Evolutionary conservation across 495 filamentous ascomycete species (phyloP), one percentile per base, ranked within the genome.

Genomic region (Penicillium maclennaniae): DNA sequence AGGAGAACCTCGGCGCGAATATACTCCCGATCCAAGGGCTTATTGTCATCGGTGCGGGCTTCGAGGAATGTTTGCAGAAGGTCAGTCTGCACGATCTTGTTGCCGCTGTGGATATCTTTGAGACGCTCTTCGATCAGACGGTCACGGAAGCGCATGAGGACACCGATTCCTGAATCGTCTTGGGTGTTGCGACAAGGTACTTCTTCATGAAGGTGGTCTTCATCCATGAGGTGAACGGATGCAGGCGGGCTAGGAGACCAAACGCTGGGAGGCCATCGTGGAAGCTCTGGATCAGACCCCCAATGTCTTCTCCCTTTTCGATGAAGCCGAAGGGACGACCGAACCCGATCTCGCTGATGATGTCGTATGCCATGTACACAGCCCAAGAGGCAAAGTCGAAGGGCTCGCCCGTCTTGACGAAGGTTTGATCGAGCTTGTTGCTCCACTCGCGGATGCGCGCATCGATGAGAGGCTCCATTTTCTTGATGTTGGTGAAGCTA

Each of bases 261-360:
- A 84, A 73, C 5, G 75, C 58, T 1, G 78, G 70, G 15, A 84
- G 61, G 1, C 69, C 70, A 23, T 72, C 70, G 43, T 82, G 75
- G 56, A 83, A 77, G 2, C 70, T 69, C 41, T 77, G 66, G 40
- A 83, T 77, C 7, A 87, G 72, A 21, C 77, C 73, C 36, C 76
- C 72, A 27, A 81, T 70, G 58, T 89, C 86, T 6, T 70, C 65
- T 25, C 82, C 83, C 47, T 71, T 72, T 39, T 78, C 71, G 3
- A 87, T 68, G 58, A 81, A 87, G 14, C 85, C 85, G 19, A 88
- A 75, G 1, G 83, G 74, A 28, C 76, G 68, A 12, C 84, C 83
- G 59, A 85, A 85, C 8, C 79, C 82, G 31, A 88, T 69, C 55
- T 86, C 79, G 10, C 78, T 79, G 49, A 89, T 83, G 2, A 83